Percentiles rank a stretch among this genome's conserved stretches.
Evolutionary conservation across 768 basidiomycete genomes (phyloP).

Genomic region (Leccinum fibrillosum): DNA sequence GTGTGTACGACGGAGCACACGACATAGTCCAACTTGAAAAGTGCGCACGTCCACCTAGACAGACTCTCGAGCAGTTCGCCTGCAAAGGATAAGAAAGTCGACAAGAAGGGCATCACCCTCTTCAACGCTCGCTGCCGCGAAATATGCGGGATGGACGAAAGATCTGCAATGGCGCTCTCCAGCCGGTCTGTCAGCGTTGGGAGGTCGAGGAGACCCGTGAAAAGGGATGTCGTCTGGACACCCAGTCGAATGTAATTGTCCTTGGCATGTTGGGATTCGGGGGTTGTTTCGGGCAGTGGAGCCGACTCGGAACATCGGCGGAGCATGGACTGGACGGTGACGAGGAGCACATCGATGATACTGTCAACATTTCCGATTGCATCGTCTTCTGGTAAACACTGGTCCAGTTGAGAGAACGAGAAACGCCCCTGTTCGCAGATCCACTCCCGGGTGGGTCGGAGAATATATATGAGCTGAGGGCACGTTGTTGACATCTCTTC

Average conservation of each 20-base stretch:
- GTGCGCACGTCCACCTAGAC: slow-evolving; percentile 63
- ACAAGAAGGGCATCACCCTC: slow-evolving; percentile 73
- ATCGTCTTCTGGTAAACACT: background rate
- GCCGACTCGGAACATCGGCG: slow-evolving; percentile 33
- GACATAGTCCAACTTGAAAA: slow-evolving; percentile 84
- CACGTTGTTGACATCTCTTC: slow-evolving; percentile 28
- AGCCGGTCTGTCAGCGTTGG: slow-evolving; percentile 41
- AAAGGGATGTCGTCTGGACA: slow-evolving; percentile 39
- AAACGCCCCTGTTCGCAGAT: slow-evolving; percentile 27
- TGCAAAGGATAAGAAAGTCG: slow-evolving; percentile 55
- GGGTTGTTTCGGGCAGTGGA: background rate
- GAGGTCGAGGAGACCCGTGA: slow-evolving; percentile 50
- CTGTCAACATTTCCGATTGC: slow-evolving; percentile 28
- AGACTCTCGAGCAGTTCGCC: slow-evolving; percentile 55
- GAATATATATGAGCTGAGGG: slow-evolving; percentile 27
- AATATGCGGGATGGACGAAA: slow-evolving; percentile 35
- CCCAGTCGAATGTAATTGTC: slow-evolving; percentile 55
- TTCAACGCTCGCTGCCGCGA: slow-evolving; percentile 36
- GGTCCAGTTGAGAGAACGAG: slow-evolving; percentile 13
- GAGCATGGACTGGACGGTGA: slow-evolving; percentile 62
- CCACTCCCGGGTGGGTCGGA: slow-evolving; percentile 29
- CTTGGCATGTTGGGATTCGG: slow-evolving; percentile 28
- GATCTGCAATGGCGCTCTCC: slow-evolving; percentile 33
- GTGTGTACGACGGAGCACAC: slow-evolving; percentile 70
- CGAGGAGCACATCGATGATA: slow-evolving; percentile 61